Conservation (phyloP, 371 early-diverging fungal species). For the Mucor lusitanicus region DNA sequence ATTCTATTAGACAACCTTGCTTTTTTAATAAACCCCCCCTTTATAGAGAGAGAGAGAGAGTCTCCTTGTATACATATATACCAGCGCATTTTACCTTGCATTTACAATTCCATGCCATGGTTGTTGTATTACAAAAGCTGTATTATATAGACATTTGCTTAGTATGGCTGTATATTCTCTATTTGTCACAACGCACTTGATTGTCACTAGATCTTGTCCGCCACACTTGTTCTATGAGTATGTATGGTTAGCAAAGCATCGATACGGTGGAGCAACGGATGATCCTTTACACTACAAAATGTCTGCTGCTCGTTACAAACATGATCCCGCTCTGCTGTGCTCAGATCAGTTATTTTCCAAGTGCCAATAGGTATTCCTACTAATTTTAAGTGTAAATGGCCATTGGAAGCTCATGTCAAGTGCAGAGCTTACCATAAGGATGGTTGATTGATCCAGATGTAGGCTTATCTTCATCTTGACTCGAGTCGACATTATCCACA, state of each 20-base stretch:
- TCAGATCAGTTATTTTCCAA: constrained; percentile 18
- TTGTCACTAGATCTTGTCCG: not conserved
- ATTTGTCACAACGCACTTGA: constrained; percentile 4
- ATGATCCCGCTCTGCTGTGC: not conserved
- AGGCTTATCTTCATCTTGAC: not conserved
- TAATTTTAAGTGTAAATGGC: not conserved
- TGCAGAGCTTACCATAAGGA: not conserved
- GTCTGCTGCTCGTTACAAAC: constrained; percentile 7
- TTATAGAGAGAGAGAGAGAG: no score
- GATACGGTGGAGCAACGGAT: not conserved
- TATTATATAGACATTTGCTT: not conserved
- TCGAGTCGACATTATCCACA: not conserved
- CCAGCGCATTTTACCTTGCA: constrained; percentile 21
- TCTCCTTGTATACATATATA: not conserved
- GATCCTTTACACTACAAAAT: constrained; percentile 21
- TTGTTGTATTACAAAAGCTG: constrained; percentile 15
- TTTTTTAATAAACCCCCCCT: not conserved
- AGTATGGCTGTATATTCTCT: not conserved
- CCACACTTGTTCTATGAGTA: constrained; percentile 13
- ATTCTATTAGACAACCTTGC: constrained; percentile 10
- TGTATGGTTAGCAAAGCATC: no score
- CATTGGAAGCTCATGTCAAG: not conserved
- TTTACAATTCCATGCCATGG: constrained; percentile 18
- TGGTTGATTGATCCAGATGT: not conserved
- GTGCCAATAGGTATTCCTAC: constrained; percentile 22